Percentiles rank a stretch among this genome's conserved stretches.
Conservation (phyloP, 345 rosid genomes). For the Linum usitatissimum region DNA sequence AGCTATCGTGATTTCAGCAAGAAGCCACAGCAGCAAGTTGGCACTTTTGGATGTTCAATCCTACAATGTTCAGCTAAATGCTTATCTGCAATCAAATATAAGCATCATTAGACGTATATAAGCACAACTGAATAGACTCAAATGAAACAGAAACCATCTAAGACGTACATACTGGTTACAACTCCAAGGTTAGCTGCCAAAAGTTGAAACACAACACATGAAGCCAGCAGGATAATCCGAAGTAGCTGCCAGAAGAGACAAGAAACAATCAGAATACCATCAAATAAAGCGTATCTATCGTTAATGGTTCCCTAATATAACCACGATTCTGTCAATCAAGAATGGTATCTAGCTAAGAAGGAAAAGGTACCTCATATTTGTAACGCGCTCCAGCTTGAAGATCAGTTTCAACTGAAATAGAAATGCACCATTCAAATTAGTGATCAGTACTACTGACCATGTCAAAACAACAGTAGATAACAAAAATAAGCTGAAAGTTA, state of each 20-base stretch:
- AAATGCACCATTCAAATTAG: constrained; percentile 14
- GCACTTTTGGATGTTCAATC: constrained; percentile 56
- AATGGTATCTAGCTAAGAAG: not conserved
- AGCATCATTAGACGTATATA: constrained; percentile 1
- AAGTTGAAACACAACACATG: constrained; percentile 89
- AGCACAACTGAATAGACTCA: not conserved
- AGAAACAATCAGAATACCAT: not conserved
- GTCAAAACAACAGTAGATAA: not conserved
- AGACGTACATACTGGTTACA: constrained; percentile 50
- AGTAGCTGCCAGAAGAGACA: constrained; percentile 43
- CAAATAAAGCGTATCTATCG: no score
- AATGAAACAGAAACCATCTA: not conserved
- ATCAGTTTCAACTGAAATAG: constrained; percentile 82
- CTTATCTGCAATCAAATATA: constrained; percentile 39
- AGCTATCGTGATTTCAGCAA: constrained; percentile 82
- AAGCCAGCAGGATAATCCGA: constrained; percentile 89
- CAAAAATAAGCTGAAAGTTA: not conserved
- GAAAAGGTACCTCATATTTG: constrained; percentile 52
- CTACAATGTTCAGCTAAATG: constrained; percentile 93
- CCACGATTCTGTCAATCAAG: no score
- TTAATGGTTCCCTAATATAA: no score
- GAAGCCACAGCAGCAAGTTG: constrained; percentile 72
- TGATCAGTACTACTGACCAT: not conserved
- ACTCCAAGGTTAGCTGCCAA: constrained; percentile 93
- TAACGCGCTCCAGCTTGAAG: constrained; percentile 83